Evolutionary conservation across 2,329 filamentous ascomycete genomes (phyloP), one percentile per base, ranked within the genome.

Genomic region (Alternaria sp.): DNA sequence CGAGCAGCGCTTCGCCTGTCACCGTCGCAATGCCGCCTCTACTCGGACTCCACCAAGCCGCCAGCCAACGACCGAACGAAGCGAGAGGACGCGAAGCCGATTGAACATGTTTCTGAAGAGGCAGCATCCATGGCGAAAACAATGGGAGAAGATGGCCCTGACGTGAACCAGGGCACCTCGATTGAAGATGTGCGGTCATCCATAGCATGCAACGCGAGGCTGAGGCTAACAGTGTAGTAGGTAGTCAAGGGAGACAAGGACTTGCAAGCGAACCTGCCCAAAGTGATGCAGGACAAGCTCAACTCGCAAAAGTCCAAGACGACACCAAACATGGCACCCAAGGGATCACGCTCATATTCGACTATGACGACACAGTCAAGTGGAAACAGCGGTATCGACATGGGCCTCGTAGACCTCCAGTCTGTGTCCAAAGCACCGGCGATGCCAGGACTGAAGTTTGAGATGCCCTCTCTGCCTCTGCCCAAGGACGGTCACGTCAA

Each of bases 371-470:
- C 72, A 59, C 68, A 71, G 36, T 65, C 65, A 5, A 58, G 46
- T 22, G 66, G 60, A n/a, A 58, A 40, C 38, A 51, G 32, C 41
- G 68, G 59, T 32, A 36, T 69, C 34, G 71, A 76, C 49, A 67
- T 76, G 71, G 76, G 76, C n/a, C 64, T 77, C 28, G 64, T 77
- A 30, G 68, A 72, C 52, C 60, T 77, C 10, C 62, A 66, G 49
- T 59, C 67, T 40, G 52, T 65, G 22, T 58, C 68, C 3, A 66
- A 66, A 25, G 53, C 60, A 20, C 65, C 74, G 28, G 62, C 54
- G 38, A 69, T 67, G 6, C 71, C 75, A 32, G 91, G 92, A n/a
- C 85, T 92, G 76, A 96, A 94, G 75, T 97, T 93, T 73, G 88
- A 87, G 4, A 81, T 92, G 64, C 93, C 93, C 1, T 82, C 84